phyloP scores from a whole-genome alignment of 176 grass and related monocot species.

The Avena insularis region DNA sequence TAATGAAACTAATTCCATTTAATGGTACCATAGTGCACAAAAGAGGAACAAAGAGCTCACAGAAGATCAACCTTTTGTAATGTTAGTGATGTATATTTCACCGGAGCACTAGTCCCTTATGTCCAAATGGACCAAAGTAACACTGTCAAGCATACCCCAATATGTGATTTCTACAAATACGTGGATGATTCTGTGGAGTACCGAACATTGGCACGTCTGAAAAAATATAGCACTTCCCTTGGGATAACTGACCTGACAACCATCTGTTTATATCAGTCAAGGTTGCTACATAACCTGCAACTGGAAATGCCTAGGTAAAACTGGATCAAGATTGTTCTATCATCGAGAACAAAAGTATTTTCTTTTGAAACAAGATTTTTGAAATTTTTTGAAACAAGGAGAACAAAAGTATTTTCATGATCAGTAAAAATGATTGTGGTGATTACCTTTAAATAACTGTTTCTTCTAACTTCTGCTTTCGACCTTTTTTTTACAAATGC shows the following conservation, averaged over 20 bases:
- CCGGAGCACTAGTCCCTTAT: neutral
- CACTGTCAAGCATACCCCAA: neutral
- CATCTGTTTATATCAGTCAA: neutral
- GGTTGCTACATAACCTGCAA: conserved; percentile 15
- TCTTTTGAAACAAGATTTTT: no score
- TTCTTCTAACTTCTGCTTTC: conserved; percentile 19
- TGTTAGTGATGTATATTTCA: conserved; percentile 19
- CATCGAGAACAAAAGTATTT: conserved; percentile 24
- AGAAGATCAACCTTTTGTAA: conserved; percentile 6
- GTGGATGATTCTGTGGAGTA: conserved; percentile 16
- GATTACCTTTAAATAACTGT: conserved; percentile 36
- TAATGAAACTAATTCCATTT: neutral
- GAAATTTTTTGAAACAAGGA: no score
- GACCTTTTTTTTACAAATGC: neutral
- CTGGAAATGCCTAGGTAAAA: conserved; percentile 18
- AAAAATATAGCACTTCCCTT: conserved; percentile 10
- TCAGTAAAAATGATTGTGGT: conserved; percentile 16
- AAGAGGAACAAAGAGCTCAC: conserved; percentile 14
- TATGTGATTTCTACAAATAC: conserved; percentile 5
- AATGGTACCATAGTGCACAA: neutral
- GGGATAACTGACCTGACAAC: neutral
- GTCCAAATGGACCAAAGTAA: conserved; percentile 8
- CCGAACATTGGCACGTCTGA: neutral
- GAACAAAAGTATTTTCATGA: conserved; percentile 29
- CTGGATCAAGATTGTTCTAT: conserved; percentile 6